Evolutionary conservation across 2,329 filamentous ascomycete genomes (phyloP), one percentile per base, ranked within the genome.

Genomic region (Ploettnerulaceae sp.): DNA sequence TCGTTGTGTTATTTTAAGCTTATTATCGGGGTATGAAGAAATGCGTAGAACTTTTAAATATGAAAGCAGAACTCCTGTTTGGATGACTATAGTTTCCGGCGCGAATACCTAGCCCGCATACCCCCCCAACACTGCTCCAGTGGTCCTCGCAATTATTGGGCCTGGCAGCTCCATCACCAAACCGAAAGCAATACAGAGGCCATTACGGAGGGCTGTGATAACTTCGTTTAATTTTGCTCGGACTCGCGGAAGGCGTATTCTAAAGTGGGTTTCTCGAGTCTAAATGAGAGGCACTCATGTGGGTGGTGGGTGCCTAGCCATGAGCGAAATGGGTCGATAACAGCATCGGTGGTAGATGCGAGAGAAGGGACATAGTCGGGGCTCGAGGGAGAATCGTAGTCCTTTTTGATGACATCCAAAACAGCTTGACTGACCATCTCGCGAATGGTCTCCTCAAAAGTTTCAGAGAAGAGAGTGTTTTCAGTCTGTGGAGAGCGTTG

Each of bases 211-310:
- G n/a, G 26, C 14, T 28, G 14, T 4, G 25, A n/a, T 7, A 18
- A n/a, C 1, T 2, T 15, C 12, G 31, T 4, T 9, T 8, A 20
- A 9, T 29, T 29, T 7, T 11, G 25, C 15, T 31, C 37, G 15
- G 37, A 20, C 28, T 46, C 20, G 26, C 28, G 28, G 22, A 20
- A 20, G 11, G 21, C 9, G 38, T 44, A 29, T 20, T 29, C 14
- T 4, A 3, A 9, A 9, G 39, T 21, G 11, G 44, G 36, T 45
- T 48, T 43, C 31, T 33, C 36, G 22, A 47, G 24, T 7, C 17
- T 34, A 37, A 48, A 53, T 32, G 47, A 43, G 32, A 53, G 33
- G n/a, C 28, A 21, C 31, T 53, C 50, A 25, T 53, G 50, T 7
- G 28, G 43, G 34, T 49, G 42, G 24, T 34, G 26, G 20, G 43